Evolutionary conservation across 1,284 basidiomycete genomes (phyloP).

Genomic region (Phlebopus sp.): DNA sequence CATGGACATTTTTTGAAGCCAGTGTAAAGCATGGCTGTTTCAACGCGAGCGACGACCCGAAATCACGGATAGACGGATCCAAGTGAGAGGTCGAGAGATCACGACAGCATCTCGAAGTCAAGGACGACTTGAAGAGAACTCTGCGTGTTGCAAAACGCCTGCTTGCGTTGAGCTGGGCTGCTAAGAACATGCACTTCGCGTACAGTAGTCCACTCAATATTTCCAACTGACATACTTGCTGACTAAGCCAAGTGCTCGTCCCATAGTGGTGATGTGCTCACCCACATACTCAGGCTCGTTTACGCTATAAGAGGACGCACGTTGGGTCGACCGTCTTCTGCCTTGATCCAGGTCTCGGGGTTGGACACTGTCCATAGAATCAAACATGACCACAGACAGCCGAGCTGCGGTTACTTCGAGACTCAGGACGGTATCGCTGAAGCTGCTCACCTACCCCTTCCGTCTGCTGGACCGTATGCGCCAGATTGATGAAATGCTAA

Average conservation of each 20-base stretch:
- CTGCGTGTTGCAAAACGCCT: slow-evolving; percentile 1
- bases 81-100: slow-evolving; percentile 5
- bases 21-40: slow-evolving; percentile 41
- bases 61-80: slow-evolving; percentile 37
- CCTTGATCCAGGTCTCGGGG: neutral
- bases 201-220: neutral
- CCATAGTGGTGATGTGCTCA: neutral
- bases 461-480: slow-evolving; percentile 43
- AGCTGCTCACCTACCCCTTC: slow-evolving; percentile 40
- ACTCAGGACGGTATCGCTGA: slow-evolving; percentile 29
- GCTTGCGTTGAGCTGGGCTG: slow-evolving; percentile 3
- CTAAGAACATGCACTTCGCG: slow-evolving; percentile 6
- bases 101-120: slow-evolving; percentile 6
- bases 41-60: slow-evolving; percentile 34
- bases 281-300: neutral
- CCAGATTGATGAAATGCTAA: slow-evolving; percentile 28
- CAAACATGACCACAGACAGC: neutral
- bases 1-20: slow-evolving; percentile 32
- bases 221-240: neutral
- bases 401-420: slow-evolving; percentile 15
- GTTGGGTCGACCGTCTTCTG: neutral
- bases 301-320: neutral
- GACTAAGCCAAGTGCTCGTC: neutral
- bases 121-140: slow-evolving; percentile 3
- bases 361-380: neutral